These are phyloP conservation scores for Astragalus membranaceus DNA, from an alignment of 306 rosid genomes.

Conservation along the genomic window DNA sequence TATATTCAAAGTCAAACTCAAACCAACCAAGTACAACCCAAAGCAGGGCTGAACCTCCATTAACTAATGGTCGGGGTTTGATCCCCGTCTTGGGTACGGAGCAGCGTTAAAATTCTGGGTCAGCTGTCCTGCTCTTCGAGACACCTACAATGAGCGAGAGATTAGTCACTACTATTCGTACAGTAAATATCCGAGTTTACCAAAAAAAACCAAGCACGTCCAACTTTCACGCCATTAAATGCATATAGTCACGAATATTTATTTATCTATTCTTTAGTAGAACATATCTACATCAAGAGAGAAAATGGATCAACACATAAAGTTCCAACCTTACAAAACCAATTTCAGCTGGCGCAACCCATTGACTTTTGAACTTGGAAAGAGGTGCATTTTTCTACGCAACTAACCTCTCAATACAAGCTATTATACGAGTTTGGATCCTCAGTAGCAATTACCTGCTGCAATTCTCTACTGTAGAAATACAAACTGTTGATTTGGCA, in stretches of 20 bases:
- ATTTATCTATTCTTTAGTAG: background rate
- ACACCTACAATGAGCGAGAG: too few relatives aligned
- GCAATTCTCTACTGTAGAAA: too few relatives aligned
- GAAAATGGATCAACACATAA: background rate
- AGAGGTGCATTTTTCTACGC: background rate
- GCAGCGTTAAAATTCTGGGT: too few relatives aligned
- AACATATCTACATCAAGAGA: background rate
- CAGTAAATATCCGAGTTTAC: too few relatives aligned
- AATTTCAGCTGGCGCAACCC: background rate
- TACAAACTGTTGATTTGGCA: too few relatives aligned
- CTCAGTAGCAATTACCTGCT: too few relatives aligned
- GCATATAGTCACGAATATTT: too few relatives aligned
- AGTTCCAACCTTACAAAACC: background rate
- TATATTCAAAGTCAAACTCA: background rate
- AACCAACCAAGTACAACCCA: background rate
- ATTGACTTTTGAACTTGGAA: conserved; percentile 2
- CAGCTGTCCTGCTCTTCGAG: too few relatives aligned
- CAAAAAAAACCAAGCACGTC: background rate
- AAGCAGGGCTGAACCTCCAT: too few relatives aligned
- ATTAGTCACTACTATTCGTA: too few relatives aligned
- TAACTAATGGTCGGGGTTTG: too few relatives aligned
- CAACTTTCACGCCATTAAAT: background rate
- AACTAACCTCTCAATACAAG: background rate
- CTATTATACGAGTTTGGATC: background rate
- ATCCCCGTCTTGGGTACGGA: too few relatives aligned